Evolutionary conservation across 2,329 filamentous ascomycete genomes (phyloP).

Genomic region (Sarocladium oryzae): DNA sequence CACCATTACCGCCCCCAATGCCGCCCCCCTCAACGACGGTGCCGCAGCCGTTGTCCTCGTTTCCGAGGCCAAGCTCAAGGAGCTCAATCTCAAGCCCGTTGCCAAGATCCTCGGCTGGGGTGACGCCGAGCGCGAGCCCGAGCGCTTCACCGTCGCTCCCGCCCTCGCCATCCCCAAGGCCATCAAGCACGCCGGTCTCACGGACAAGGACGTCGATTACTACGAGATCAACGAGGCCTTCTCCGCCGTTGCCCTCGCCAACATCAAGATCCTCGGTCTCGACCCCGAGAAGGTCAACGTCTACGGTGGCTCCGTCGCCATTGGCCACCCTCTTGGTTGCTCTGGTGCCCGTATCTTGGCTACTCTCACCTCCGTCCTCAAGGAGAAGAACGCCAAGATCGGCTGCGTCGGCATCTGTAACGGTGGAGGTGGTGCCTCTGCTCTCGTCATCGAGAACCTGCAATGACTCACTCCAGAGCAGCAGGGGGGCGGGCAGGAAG

Average conservation of each 20-base stretch:
- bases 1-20: constrained; percentile 93
- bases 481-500: too few species aligned
- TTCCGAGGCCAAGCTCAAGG: constrained; percentile 88
- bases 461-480: constrained; percentile 28
- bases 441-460: constrained; percentile 78
- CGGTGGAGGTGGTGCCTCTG: constrained; percentile 90
- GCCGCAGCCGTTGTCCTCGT: constrained; percentile 88
- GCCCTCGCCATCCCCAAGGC: constrained; percentile 95
- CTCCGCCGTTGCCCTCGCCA: constrained; percentile 90
- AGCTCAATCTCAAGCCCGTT: constrained; percentile 83
- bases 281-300: constrained; percentile 86
- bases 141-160: constrained; percentile 93
- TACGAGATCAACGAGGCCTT: constrained; percentile 99
- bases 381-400: constrained; percentile 87
- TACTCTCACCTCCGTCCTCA: constrained; percentile 81
- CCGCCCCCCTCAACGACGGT: constrained; percentile 92
- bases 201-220: constrained; percentile 72
- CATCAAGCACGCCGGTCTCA: constrained; percentile 84
- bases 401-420: constrained; percentile 96
- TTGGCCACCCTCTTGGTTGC: constrained; percentile 90
- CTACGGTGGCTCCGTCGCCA: constrained; percentile 88
- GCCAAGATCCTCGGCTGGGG: constrained; percentile 98
- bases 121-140: constrained; percentile 84
- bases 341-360: constrained; percentile 91
- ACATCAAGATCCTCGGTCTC: constrained; percentile 84